phyloP scores from a whole-genome alignment of 805 yeast species.

The Metschnikowia hibisci region DNA sequence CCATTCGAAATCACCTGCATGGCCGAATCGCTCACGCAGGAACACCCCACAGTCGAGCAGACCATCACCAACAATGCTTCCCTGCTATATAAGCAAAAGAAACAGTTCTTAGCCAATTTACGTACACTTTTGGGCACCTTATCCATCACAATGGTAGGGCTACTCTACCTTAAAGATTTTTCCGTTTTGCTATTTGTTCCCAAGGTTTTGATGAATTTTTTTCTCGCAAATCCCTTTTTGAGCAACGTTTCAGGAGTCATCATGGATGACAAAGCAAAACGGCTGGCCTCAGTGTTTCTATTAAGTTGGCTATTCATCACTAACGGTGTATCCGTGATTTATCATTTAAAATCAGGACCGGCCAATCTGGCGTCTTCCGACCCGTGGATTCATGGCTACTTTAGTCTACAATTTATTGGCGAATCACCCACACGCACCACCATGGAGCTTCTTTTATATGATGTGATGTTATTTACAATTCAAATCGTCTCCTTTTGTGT shows the following conservation, averaged over 20 bases:
- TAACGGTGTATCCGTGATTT: constrained; percentile 22
- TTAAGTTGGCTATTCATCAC: constrained; percentile 22
- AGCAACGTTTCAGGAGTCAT: constrained; percentile 9
- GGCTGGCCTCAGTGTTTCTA: constrained; percentile 13
- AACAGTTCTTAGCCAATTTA: constrained; percentile 35
- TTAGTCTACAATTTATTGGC: constrained; percentile 37
- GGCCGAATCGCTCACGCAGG: neutral
- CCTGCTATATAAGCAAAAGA: constrained; percentile 41
- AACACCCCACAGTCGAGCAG: constrained; percentile 36
- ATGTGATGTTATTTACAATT: constrained; percentile 21
- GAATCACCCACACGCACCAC: constrained; percentile 29
- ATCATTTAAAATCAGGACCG: constrained; percentile 28
- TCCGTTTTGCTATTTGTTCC: constrained; percentile 30
- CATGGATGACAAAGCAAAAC: constrained; percentile 1
- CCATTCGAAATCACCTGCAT: neutral
- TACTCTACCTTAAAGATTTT: constrained; percentile 41
- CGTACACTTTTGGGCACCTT: constrained; percentile 29
- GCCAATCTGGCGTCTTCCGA: constrained; percentile 15
- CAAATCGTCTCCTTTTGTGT: constrained; percentile 33
- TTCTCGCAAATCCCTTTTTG: constrained; percentile 29
- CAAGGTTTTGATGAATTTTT: constrained; percentile 26
- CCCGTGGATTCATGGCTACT: constrained; percentile 29
- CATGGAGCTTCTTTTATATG: constrained; percentile 26
- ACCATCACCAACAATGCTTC: constrained; percentile 38
- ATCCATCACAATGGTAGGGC: constrained; percentile 34